Percentiles rank a stretch among this genome's conserved stretches.
These are phyloP conservation scores for Malassezia yamatoensis DNA, from an alignment of 1,284 basidiomycete genomes.

Conservation along the genomic window DNA sequence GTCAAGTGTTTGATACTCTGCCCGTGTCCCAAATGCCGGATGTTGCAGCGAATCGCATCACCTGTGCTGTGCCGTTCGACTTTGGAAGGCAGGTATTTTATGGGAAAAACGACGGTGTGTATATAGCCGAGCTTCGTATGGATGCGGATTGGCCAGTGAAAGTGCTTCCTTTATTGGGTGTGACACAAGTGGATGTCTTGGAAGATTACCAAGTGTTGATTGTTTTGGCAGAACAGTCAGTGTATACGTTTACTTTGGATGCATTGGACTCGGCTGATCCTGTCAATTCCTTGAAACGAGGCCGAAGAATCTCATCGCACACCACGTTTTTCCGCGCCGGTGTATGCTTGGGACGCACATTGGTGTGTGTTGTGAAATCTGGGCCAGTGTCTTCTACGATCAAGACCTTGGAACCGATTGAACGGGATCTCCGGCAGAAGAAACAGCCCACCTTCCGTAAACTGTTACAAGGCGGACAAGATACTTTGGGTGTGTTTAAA, in stretches of 20 bases:
- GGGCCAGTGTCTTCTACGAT: slow-evolving; percentile 90
- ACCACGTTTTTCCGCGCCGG: slow-evolving; percentile 98
- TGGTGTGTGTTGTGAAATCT: slow-evolving; percentile 95
- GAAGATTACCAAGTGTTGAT: slow-evolving; percentile 93
- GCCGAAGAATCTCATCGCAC: slow-evolving; percentile 88
- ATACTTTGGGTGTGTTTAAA: slow-evolving; percentile 84
- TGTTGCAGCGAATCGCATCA: slow-evolving; percentile 65
- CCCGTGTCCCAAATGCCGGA: slow-evolving; percentile 79
- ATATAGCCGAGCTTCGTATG: slow-evolving; percentile 71
- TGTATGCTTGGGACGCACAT: slow-evolving; percentile 78
- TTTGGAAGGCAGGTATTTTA: slow-evolving; percentile 80
- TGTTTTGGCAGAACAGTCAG: slow-evolving; percentile 76
- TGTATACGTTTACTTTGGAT: slow-evolving; percentile 91
- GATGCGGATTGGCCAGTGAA: slow-evolving; percentile 67
- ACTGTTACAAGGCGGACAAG: slow-evolving; percentile 83
- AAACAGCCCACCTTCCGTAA: slow-evolving; percentile 80
- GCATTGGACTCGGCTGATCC: slow-evolving; percentile 83
- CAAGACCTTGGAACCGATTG: slow-evolving; percentile 93
- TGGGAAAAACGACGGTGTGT: slow-evolving; percentile 92
- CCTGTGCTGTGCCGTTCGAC: slow-evolving; percentile 85
- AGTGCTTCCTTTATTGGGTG: slow-evolving; percentile 77
- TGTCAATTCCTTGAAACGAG: slow-evolving; percentile 76
- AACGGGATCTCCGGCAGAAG: slow-evolving; percentile 65
- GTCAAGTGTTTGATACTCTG: slow-evolving; percentile 74
- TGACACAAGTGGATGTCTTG: slow-evolving; percentile 88